Evolutionary conservation across 164 flowering plant species (phyloP).

Genomic region (Stephania yunnanensis): DNA sequence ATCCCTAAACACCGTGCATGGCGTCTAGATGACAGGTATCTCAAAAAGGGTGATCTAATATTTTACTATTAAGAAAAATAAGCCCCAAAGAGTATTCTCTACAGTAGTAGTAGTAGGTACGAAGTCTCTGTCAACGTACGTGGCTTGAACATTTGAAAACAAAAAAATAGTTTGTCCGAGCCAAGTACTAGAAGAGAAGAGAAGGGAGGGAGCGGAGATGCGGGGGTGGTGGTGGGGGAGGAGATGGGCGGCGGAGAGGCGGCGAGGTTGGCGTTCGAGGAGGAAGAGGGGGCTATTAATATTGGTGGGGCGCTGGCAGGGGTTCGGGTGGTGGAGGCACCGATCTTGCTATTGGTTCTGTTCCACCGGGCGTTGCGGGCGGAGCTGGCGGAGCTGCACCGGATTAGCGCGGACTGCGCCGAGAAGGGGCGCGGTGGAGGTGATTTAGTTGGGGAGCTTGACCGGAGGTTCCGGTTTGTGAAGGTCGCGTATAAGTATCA

Average conservation of each 20-base stretch:
- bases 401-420: constrained; percentile 21
- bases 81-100: neutral
- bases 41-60: too few species aligned
- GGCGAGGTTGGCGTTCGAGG: constrained; percentile 11
- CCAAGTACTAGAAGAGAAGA: neutral
- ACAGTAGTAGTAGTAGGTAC: constrained; percentile 22
- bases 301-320: constrained; percentile 12
- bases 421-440: constrained; percentile 18
- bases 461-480: constrained; percentile 46
- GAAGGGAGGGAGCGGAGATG: constrained; percentile 1
- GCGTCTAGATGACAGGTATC: too few species aligned
- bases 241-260: constrained; percentile 26
- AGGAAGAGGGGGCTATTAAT: constrained; percentile 7
- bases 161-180: neutral
- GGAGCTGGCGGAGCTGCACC: constrained; percentile 46
- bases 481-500: constrained; percentile 56
- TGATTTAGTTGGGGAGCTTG: constrained; percentile 29
- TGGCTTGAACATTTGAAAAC: constrained; percentile 8
- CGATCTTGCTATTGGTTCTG: constrained; percentile 49
- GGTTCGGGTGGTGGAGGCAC: constrained; percentile 42
- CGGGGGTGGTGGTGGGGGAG: constrained; percentile 7
- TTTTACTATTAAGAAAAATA: neutral
- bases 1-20: too few species aligned
- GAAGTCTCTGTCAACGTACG: constrained; percentile 33
- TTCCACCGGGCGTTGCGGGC: constrained; percentile 65